phyloP scores from a whole-genome alignment of 2,329 filamentous ascomycete genomes.

The Colletotrichum kahawae region DNA sequence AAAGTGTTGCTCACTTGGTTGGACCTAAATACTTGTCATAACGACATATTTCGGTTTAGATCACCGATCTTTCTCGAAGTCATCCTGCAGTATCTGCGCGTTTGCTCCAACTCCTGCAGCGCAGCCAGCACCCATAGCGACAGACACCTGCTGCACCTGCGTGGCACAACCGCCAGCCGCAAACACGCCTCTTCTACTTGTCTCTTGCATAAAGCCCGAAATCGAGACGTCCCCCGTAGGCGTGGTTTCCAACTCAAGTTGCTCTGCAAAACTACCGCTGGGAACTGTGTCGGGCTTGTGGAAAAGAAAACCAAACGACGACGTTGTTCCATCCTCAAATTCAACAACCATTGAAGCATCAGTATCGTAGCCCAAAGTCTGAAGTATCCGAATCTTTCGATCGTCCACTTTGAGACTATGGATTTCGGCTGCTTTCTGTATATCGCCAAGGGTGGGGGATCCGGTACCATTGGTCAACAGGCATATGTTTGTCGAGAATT shows the following conservation, averaged over 20 bases:
- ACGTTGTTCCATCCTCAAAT: background rate
- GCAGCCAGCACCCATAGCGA: background rate
- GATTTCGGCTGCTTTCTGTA: background rate
- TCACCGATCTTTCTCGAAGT: background rate
- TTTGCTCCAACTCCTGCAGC: background rate
- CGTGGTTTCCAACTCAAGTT: background rate
- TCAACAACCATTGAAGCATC: background rate
- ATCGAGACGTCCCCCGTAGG: background rate
- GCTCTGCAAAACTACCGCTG: background rate
- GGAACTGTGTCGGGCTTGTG: background rate
- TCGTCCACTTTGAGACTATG: background rate
- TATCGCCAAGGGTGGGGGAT: background rate
- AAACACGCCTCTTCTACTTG: background rate
- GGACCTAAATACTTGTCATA: rapidly evolving
- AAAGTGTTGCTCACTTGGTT: rapidly evolving
- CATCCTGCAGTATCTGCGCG: background rate
- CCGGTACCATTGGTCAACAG: background rate
- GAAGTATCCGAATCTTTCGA: background rate
- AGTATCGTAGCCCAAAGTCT: no score
- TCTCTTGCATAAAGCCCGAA: background rate
- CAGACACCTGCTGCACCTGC: background rate
- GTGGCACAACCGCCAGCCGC: background rate
- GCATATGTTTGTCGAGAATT: background rate
- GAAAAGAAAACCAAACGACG: background rate
- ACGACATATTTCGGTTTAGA: rapidly evolving